Base-by-base conservation (phyloP, 2,329 filamentous ascomycete genomes). In the Clonostachys rhizophaga region DNA sequence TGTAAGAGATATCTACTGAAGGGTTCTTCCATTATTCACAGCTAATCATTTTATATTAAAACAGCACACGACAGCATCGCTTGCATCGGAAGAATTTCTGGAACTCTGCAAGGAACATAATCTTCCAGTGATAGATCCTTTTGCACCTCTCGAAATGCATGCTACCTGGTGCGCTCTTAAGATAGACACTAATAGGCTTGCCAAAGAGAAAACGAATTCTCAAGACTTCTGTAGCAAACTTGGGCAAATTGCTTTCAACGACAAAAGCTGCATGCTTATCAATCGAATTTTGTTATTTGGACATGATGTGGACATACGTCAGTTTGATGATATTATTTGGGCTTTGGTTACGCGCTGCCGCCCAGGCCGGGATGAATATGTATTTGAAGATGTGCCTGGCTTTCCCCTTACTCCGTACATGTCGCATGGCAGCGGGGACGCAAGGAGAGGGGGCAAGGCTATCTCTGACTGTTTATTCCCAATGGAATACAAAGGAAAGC, bases 101-200 rank as follows among this genome's bases (percentile, higher is more conserved):
- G 54, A 62, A 4, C 49, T 70, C 16, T 66, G 57, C 43, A 61
- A 68, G 49, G 53, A 59, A 11, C 50, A 60, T 7, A 62, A 58
- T 2, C 58, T 78, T 3, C 74, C 74, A 0, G 60, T 78, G 45
- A 67, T 53, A 5, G 68, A 75, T 24, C 65, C 66, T 2, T 72
- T 67, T 50, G 51, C 71, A 0, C 71, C 70, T 0, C 70, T 74
- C 43, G 70, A 74, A 49, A 64, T 70, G 0, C 69, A 74, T 47
- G 72, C 70, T 0, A 76, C 68, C 1, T 78, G 75, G 74, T 64
- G 65, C 1, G 72, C 62, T 0, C 53, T 86, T 55, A 73, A 81
- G 49, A 73, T 83, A 18, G 81, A 86, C 56, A 77, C 72, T 2
- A 64, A 69, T 6, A 76, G 76, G 55, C 69, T 85, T 9, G 74